phyloP scores from a whole-genome alignment of 768 basidiomycete genomes.

The Gautieria morchelliformis region DNA sequence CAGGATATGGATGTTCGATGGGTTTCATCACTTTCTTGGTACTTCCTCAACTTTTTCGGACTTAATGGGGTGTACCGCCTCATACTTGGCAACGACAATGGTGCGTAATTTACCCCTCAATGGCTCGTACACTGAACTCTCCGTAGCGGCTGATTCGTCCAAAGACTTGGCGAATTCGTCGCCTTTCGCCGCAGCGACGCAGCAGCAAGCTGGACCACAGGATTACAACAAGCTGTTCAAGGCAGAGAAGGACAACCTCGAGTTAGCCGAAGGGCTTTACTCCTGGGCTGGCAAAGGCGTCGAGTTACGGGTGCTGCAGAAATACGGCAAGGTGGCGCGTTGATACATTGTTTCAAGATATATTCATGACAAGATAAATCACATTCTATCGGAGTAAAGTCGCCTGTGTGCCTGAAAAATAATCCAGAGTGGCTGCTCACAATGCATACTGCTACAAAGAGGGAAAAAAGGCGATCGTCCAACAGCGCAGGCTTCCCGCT shows the following conservation, averaged over 20 bases:
- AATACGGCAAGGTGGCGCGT: conserved; percentile 53
- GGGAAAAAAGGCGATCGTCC: not conserved
- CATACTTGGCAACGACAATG: conserved; percentile 81
- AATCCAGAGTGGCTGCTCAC: not conserved
- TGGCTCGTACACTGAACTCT: conserved; percentile 7
- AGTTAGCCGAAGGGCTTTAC: conserved; percentile 82
- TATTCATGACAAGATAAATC: not conserved
- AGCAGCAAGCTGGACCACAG: conserved; percentile 45
- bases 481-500: not conserved
- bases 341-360: not conserved
- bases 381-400: not conserved
- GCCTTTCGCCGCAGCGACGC: conserved; percentile 48
- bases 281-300: conserved; percentile 75
- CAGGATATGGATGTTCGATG: conserved; percentile 97
- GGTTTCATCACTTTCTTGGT: conserved; percentile 99
- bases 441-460: not conserved
- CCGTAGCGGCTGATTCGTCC: conserved; percentile 67
- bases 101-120: conserved; percentile 35
- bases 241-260: conserved; percentile 85
- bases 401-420: not conserved
- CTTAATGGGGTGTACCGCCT: conserved; percentile 92
- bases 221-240: conserved; percentile 88
- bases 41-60: conserved; percentile 98
- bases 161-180: conserved; percentile 57
- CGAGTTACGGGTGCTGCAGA: conserved; percentile 66